Base-by-base conservation (phyloP, 2,329 filamentous ascomycete genomes). In the Pestalotiopsis sp. region DNA sequence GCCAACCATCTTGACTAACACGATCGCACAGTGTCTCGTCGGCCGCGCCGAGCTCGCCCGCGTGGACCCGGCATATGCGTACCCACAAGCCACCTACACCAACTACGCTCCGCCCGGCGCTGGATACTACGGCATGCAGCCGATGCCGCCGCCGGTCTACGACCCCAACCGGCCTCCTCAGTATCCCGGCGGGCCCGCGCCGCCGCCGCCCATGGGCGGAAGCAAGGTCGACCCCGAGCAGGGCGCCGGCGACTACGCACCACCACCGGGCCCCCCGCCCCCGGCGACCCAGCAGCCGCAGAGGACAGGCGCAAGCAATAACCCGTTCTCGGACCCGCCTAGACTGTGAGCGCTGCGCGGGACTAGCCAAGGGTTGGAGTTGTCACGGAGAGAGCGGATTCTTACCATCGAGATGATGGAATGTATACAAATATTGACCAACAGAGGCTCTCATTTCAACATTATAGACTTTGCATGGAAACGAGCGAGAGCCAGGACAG, bases 141-240 rank as follows among this genome's bases (percentile, higher is more conserved):
- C 82, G 66, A 84, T 87, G 82, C 86, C 86, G 64, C 86, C 86
- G 13, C 86, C 86, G 20, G 84, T 88, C 66, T 90, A 90, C 75
- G 88, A 90, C 71, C 86, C 86, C 5, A 85, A 81, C 72, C 80
- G 86, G 36, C 87, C 88, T 67, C 88, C 88, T 7, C 79, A 85
- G 74, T 90, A 91, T 75, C 83, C 86, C 56, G 80, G 75, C 20
- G 71, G 64, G 12, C 62, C 60, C 6, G 23, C 38, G 13, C 49
- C 41, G 65, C 23, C 66, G 17, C 79, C 85, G 61, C 84, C 85
- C 7, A 79, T 80, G 2, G 85, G 83, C 68, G 82, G 79, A 23
- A 82, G 82, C 66, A 90, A 91, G 80, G 76, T 86, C 66, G 86
- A 88, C 69, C 86, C 86, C 17, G 80, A 79, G 27, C 87, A 89